Evolutionary conservation across 495 filamentous ascomycete genomes (phyloP).

Genomic region (Daldinia decipiens): DNA sequence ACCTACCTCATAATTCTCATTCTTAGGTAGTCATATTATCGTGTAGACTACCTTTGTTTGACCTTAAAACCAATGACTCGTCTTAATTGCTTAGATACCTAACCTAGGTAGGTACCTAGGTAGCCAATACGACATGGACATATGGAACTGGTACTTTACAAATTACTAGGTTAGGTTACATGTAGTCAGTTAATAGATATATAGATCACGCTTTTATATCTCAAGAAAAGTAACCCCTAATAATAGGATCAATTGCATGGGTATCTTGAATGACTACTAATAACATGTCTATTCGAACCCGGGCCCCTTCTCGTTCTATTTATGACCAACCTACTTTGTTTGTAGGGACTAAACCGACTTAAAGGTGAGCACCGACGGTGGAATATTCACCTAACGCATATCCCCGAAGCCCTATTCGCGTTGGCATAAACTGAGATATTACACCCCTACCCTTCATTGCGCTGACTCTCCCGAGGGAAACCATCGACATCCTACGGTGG

Average conservation of each 20-base stretch:
- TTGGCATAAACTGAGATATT: neutral
- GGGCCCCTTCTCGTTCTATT: neutral
- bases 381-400: neutral
- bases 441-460: neutral
- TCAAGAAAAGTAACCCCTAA: neutral
- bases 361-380: neutral
- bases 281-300: neutral
- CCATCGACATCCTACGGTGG: conserved; percentile 7
- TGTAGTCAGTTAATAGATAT: neutral
- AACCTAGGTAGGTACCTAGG: too few relatives aligned
- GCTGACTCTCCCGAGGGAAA: neutral
- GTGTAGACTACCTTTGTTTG: too few relatives aligned
- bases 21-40: too few relatives aligned
- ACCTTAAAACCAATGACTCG: too few relatives aligned
- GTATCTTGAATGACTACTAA: conserved; percentile 10
- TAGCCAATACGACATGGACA: too few relatives aligned
- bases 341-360: neutral
- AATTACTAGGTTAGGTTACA: too few relatives aligned
- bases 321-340: neutral
- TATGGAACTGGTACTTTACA: too few relatives aligned
- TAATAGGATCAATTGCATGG: neutral
- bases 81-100: too few relatives aligned
- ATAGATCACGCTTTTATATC: neutral
- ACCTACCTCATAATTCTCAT: too few relatives aligned
- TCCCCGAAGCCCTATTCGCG: neutral